Evolutionary conservation across 2,329 filamentous ascomycete species (phyloP), one percentile per base, ranked within the genome.

Genomic region (Cordyceps militaris): DNA sequence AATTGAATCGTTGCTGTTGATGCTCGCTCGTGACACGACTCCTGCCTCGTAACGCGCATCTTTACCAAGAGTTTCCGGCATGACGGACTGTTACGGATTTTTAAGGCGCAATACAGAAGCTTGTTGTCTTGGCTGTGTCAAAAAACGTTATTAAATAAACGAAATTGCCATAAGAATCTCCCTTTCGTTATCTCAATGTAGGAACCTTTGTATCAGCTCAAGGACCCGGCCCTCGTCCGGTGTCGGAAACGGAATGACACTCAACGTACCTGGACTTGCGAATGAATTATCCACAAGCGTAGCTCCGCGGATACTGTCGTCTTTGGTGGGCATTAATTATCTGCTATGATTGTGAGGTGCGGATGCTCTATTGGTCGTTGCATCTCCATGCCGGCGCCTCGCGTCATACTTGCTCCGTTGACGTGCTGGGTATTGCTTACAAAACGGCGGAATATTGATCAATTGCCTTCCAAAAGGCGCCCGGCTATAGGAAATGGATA

Each of bases 391-490:
- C 44, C 32, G 57, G 36, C 24, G 36, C 36, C 28, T 60, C 48
- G 47, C 60, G 60, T 50, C 60, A 61, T 61, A 59, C 26, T 1
- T 21, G 32, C 42, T 19, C 10, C 24, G 53, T 58, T 61, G 60
- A 60, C 60, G 60, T 61, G 60, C 55, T 60, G 51, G 19, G 19
- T n/a, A n/a, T 21, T 26, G 19, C 60, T 54, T 60, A 60, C 50
- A 43, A 30, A 21, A 43, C n/a, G 11, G 34, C 5, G 8, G 19
- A 24, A 21, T 11, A 19, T 30, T 8, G 16, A 23, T 13, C 48
- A 40, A 38, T 52, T 16, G 24, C 36, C 19, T n/a, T 21, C 19
- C 30, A n/a, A 26, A 38, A 14, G 14, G 23, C 21, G 21, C 30
- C 47, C n/a, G 21, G 47, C 48, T 19, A 28, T 28, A 38, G 9